phyloP scores from a whole-genome alignment of 352 stramenopile species.

The Phytophthora cryptogea region DNA sequence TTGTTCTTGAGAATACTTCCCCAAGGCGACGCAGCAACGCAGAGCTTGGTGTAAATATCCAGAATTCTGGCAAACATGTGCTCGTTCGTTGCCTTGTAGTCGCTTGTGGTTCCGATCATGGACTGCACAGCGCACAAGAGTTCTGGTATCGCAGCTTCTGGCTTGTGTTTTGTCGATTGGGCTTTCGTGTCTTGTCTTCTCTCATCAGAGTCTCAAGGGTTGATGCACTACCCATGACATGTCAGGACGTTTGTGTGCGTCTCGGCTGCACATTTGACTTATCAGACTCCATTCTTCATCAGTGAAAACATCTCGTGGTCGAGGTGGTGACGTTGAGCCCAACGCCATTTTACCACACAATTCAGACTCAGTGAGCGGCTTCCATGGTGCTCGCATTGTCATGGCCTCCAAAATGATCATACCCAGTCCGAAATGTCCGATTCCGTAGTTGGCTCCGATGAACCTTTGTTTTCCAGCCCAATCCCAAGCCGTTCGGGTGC shows the following conservation, averaged over 20 bases:
- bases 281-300: constrained; percentile 21
- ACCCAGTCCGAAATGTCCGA: constrained; percentile 18
- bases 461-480: background rate
- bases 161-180: background rate
- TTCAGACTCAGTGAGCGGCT: constrained; percentile 1
- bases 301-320: constrained; percentile 13
- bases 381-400: constrained; percentile 12
- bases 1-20: constrained; percentile 3
- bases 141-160: constrained; percentile 2
- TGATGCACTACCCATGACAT: constrained; percentile 22
- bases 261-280: constrained; percentile 18
- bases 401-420: constrained; percentile 25
- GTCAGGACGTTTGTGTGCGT: constrained; percentile 10
- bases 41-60: constrained; percentile 19
- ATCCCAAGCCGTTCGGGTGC: constrained; percentile 19
- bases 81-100: constrained; percentile 23
- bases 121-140: constrained; percentile 13
- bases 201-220: constrained; percentile 7
- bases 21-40: constrained; percentile 10
- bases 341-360: constrained; percentile 3
- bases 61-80: constrained; percentile 11
- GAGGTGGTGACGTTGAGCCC: background rate
- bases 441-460: constrained; percentile 4
- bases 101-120: constrained; percentile 3
- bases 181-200: background rate